Conservation (phyloP, 306 rosid species). For the Inga laurina region DNA sequence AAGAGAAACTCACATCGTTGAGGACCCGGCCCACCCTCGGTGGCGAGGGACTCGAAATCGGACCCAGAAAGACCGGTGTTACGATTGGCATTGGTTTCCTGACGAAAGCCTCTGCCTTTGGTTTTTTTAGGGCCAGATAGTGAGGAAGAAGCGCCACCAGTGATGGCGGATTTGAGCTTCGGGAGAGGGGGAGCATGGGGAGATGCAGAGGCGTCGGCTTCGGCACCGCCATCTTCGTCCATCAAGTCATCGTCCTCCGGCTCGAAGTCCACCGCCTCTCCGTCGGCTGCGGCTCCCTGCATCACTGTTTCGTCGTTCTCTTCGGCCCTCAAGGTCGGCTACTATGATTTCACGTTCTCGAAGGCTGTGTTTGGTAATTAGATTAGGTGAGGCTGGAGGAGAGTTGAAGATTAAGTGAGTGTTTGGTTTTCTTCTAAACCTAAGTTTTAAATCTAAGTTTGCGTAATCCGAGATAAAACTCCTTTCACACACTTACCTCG, state of each 20-base stretch:
- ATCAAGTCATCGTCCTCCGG: constrained; percentile 98
- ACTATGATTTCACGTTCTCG: background rate
- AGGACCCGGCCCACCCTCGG: constrained; percentile 85
- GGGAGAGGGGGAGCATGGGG: constrained; percentile 81
- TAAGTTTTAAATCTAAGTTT: no score
- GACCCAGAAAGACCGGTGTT: constrained; percentile 68
- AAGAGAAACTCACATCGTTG: constrained; percentile 71
- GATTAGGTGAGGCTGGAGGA: no score
- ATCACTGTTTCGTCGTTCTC: constrained; percentile 7
- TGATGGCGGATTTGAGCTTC: constrained; percentile 93
- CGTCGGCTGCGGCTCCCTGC: constrained; percentile 83
- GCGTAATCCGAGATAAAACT: no score
- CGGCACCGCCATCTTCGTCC: constrained; percentile 94
- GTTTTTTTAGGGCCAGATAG: constrained; percentile 68
- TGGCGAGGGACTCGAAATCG: constrained; percentile 78
- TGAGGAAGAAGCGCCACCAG: constrained; percentile 62
- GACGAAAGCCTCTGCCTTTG: constrained; percentile 94
- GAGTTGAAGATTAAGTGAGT: no score
- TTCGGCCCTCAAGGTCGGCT: background rate
- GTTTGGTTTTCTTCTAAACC: no score
- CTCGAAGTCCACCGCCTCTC: constrained; percentile 96
- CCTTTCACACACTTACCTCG: no score
- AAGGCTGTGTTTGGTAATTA: background rate
- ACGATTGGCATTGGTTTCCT: constrained; percentile 75
- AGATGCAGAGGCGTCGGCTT: constrained; percentile 66